Evolutionary conservation across 306 rosid species (phyloP), one percentile per base, ranked within the genome.

Genomic region (Coriaria nepalensis): DNA sequence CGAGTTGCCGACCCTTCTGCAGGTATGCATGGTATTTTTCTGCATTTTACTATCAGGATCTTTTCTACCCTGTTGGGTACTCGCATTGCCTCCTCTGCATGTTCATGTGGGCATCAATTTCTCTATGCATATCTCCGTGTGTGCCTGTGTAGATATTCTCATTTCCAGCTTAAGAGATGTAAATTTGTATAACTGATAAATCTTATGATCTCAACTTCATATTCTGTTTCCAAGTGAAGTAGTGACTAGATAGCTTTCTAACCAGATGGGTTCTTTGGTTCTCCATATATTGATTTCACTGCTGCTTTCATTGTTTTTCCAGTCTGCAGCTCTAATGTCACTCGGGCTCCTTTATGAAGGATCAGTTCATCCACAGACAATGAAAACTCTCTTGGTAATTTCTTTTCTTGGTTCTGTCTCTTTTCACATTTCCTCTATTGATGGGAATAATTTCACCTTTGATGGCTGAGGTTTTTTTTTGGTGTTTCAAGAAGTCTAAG

Each of bases 271-370:
- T 50, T 38, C 37, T 66, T 35, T 38, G 50, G 49, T 61, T 45
- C 43, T 46, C 46, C 40, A n/a, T 61, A 38, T 53, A 52, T 62
- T 62, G 50, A 49, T 48, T 63, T 65, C 67, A 51, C 57, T 53
- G 32, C 46, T 46, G 40, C 13, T 13, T 42, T 57, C 40, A 69
- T 62, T 43, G 35, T 4, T 44, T 65, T 45, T 56, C 54, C 86
- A 84, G 95, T 81, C 97, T 2, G 93, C 97, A 38, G 97, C 90
- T 63, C 52, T 84, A 55, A 79, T 88, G 94, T 81, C 97, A 32
- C 53, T 79, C 56, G 97, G 97, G 59, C 76, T 88, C 68, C 79
- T 88, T 61, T 77, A 81, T 41, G 93, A 88, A 78, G 90, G 95
- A 60, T 81, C 97, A 60, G 93, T 90, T 8, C 93, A 88, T 42